A percentile compares a stretch with the other conserved stretches of the same genome.
These are phyloP conservation scores for Kwoniella pini DNA, from an alignment of 768 basidiomycete genomes.

Conservation along the genomic window DNA sequence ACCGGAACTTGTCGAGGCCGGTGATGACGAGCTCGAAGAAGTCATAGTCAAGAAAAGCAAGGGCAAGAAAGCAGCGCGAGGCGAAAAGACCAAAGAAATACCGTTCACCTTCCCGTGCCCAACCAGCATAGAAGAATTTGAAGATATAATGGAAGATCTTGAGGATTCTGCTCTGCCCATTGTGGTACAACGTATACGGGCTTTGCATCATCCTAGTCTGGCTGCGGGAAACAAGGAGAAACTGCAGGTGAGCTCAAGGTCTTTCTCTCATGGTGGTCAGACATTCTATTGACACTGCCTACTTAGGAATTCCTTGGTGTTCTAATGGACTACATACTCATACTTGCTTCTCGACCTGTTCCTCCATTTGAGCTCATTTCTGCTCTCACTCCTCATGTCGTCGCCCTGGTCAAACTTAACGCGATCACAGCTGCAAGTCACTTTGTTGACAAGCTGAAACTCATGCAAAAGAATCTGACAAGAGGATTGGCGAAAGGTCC, in stretches of 20 bases:
- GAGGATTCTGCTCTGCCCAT: constrained; percentile 71
- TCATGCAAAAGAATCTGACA: constrained; percentile 93
- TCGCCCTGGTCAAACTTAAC: constrained; percentile 74
- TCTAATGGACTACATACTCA: constrained; percentile 83
- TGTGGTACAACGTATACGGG: constrained; percentile 85
- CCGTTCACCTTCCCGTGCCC: constrained; percentile 95
- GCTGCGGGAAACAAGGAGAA: constrained; percentile 87
- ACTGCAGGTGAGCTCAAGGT: constrained; percentile 70
- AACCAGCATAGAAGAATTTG: constrained; percentile 77
- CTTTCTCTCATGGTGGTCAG: too few species aligned
- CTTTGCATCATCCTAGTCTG: constrained; percentile 89
- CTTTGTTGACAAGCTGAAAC: constrained; percentile 74
- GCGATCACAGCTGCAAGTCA: constrained; percentile 75
- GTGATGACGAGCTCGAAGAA: constrained; percentile 20
- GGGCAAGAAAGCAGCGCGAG: constrained; percentile 28
- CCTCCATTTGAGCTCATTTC: constrained; percentile 67
- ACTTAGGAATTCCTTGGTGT: constrained; percentile 69
- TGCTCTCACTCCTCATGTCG: constrained; percentile 73
- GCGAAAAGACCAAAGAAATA: constrained; percentile 61
- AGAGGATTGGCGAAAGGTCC: constrained; percentile 75
- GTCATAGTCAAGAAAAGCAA: constrained; percentile 20
- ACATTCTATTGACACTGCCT: neutral
- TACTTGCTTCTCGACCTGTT: constrained; percentile 66
- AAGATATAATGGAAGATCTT: constrained; percentile 73
- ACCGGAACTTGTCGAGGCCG: constrained; percentile 13